Evolutionary conservation across 2,329 filamentous ascomycete species (phyloP).

Genomic region (Xylariaceae sp.): DNA sequence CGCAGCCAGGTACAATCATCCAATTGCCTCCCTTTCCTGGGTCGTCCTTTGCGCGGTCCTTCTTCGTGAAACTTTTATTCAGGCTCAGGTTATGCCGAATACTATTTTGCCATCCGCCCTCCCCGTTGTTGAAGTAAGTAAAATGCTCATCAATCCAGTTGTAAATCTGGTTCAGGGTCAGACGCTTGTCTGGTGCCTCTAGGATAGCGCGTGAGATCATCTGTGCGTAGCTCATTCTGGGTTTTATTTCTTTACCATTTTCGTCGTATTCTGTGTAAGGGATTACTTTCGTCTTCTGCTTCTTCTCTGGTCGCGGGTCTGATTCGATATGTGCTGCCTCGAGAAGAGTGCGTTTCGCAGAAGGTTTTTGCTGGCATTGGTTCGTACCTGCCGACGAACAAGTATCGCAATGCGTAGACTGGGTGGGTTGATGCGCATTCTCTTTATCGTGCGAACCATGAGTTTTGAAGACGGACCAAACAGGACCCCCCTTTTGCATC

Average conservation of each 20-base stretch:
- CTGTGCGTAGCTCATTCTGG: slow-evolving; percentile 87
- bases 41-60: slow-evolving; percentile 93
- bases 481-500: slow-evolving; percentile 62
- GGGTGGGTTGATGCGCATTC: slow-evolving; percentile 47
- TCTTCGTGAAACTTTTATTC: slow-evolving; percentile 95
- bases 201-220: slow-evolving; percentile 97
- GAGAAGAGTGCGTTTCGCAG: slow-evolving; percentile 62
- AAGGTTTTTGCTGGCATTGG: slow-evolving; percentile 51
- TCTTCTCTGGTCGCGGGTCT: slow-evolving; percentile 67
- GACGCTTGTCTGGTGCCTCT: slow-evolving; percentile 73
- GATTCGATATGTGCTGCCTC: slow-evolving; percentile 68
- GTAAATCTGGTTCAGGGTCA: slow-evolving; percentile 94
- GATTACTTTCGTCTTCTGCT: slow-evolving; percentile 56
- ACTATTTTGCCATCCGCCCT: slow-evolving; percentile 97
- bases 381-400: slow-evolving; percentile 51
- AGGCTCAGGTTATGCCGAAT: slow-evolving; percentile 97
- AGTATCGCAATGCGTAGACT: slow-evolving; percentile 46
- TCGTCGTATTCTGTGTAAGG: slow-evolving; percentile 67
- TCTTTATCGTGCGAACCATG: slow-evolving; percentile 53
- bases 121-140: slow-evolving; percentile 78
- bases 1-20: slow-evolving; percentile 87
- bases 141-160: slow-evolving; percentile 99
- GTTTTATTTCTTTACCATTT: slow-evolving; percentile 78
- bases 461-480: slow-evolving; percentile 59
- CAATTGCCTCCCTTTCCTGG: slow-evolving; percentile 98